Evolutionary conservation across 257 asterid genomes (phyloP).

Genomic region (Penstemon eatonii): DNA sequence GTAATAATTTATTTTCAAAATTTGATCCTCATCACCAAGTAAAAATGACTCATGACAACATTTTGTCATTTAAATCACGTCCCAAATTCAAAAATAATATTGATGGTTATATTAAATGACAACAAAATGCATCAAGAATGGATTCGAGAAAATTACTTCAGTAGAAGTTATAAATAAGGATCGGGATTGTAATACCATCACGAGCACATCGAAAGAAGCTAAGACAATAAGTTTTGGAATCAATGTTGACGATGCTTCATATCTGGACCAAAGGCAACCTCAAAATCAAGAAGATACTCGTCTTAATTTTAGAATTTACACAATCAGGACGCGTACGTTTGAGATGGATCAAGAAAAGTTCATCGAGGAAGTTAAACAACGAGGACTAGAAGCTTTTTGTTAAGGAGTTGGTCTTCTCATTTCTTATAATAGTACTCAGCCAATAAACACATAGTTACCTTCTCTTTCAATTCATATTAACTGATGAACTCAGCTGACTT

Average conservation of each 20-base stretch:
- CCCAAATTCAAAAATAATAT: conserved; percentile 8
- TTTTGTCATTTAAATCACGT: too few relatives aligned
- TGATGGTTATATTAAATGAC: conserved; percentile 17
- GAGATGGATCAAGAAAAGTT: conserved; percentile 15
- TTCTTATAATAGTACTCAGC: conserved; percentile 15
- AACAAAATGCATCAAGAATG: conserved; percentile 15
- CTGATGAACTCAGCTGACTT: too few relatives aligned
- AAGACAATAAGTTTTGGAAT: too few relatives aligned
- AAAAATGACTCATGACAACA: too few relatives aligned
- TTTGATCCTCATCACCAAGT: too few relatives aligned
- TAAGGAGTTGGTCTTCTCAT: conserved; percentile 21
- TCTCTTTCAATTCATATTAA: too few relatives aligned
- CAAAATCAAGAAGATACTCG: not conserved
- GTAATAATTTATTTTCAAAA: too few relatives aligned
- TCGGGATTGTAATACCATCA: not conserved
- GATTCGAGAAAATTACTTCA: not conserved
- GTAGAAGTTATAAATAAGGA: not conserved
- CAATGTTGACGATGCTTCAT: too few relatives aligned
- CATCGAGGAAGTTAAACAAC: conserved; percentile 18
- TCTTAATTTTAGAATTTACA: conserved; percentile 21
- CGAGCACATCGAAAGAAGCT: conserved; percentile 15
- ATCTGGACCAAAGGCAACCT: too few relatives aligned
- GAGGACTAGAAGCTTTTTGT: conserved; percentile 4
- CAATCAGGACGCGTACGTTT: not conserved
- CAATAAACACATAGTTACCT: conserved; percentile 12